A percentile compares a stretch with the other conserved stretches of the same genome.
These are phyloP conservation scores for Naganishia albida DNA, from an alignment of 1,284 basidiomycete genomes.

Conservation along the genomic window DNA sequence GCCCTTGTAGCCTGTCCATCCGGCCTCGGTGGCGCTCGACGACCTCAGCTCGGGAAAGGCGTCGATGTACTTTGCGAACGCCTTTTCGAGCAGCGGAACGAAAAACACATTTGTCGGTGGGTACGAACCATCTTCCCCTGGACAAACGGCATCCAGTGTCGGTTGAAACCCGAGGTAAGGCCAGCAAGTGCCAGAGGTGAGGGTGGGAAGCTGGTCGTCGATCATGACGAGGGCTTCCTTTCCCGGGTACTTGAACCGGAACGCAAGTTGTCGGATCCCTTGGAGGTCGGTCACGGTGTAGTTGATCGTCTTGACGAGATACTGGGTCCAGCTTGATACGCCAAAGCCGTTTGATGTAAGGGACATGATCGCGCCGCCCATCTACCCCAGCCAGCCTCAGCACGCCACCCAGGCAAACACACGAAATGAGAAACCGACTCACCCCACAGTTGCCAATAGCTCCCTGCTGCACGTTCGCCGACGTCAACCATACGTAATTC, in stretches of 20 bases:
- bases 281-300: conserved; percentile 11
- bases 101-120: conserved; percentile 36
- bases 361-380: conserved; percentile 35
- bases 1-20: conserved; percentile 28
- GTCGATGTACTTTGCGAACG: conserved; percentile 38
- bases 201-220: conserved; percentile 35
- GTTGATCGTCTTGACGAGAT: conserved; percentile 31
- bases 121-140: conserved; percentile 26
- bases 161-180: conserved; percentile 36
- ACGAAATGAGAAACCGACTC: background rate
- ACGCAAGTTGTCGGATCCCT: conserved; percentile 8
- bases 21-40: conserved; percentile 14
- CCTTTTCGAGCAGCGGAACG: conserved; percentile 38
- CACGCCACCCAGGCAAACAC: background rate
- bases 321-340: conserved; percentile 31
- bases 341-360: conserved; percentile 22
- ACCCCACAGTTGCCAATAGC: conserved; percentile 38
- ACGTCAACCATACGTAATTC: conserved; percentile 36
- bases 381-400: conserved; percentile 6
- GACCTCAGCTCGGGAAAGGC: conserved; percentile 18
- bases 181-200: conserved; percentile 33
- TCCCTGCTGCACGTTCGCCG: conserved; percentile 35
- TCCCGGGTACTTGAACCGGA: conserved; percentile 33
- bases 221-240: conserved; percentile 30
- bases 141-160: conserved; percentile 33